Percentiles rank a stretch among this genome's conserved stretches.
These are phyloP conservation scores for Exserohilum turcica DNA, from an alignment of 2,329 filamentous ascomycete species.

Conservation along the genomic window DNA sequence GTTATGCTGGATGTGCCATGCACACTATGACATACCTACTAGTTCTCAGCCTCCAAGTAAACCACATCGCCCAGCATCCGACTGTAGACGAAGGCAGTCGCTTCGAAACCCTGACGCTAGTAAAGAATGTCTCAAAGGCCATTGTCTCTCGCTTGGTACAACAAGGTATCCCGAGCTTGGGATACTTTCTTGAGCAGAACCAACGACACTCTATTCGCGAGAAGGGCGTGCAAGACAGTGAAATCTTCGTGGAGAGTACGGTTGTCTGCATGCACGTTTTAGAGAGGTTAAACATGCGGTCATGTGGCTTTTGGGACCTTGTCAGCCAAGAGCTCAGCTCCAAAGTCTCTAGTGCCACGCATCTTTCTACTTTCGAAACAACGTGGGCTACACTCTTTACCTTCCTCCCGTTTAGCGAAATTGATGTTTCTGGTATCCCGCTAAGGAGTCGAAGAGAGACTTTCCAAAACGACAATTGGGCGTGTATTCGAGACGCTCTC, in stretches of 20 bases:
- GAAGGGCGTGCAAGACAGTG: constrained; percentile 54
- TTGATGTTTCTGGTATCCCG: constrained; percentile 58
- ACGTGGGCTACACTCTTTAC: constrained; percentile 56
- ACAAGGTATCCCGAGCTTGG: constrained; percentile 46
- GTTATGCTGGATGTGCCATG: constrained; percentile 1
- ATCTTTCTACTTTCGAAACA: constrained; percentile 44
- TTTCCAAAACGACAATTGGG: constrained; percentile 57
- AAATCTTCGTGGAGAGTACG: constrained; percentile 53
- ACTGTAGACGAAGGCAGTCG: constrained; percentile 18
- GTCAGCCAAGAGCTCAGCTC: constrained; percentile 44
- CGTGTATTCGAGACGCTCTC: constrained; percentile 53
- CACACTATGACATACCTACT: constrained; percentile 38
- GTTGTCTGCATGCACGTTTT: constrained; percentile 56
- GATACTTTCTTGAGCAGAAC: constrained; percentile 54
- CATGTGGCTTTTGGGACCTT: constrained; percentile 52
- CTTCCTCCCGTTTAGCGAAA: constrained; percentile 59
- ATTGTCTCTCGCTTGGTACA: constrained; percentile 45
- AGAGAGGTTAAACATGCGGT: constrained; percentile 32
- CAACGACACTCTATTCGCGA: constrained; percentile 51
- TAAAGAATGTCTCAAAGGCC: constrained; percentile 44
- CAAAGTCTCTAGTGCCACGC: constrained; percentile 20
- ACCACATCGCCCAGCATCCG: constrained; percentile 38
- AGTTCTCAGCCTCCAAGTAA: constrained; percentile 38
- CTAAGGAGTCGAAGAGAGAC: constrained; percentile 49
- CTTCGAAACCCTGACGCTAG: constrained; percentile 33